Evolutionary conservation across 495 filamentous ascomycete genomes (phyloP).

Genomic region (Xylaria grammica): DNA sequence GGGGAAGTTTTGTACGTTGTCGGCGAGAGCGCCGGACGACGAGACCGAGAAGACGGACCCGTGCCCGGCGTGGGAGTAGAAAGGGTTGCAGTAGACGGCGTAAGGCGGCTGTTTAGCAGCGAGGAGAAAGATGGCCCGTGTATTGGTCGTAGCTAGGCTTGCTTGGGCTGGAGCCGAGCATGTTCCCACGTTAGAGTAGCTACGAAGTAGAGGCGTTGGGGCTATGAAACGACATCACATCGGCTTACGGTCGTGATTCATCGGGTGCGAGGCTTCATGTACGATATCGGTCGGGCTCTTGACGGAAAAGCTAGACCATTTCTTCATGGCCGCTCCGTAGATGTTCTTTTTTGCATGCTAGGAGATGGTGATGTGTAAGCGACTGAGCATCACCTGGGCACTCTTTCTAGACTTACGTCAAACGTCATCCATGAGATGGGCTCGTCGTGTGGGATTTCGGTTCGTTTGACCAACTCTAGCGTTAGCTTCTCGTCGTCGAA

Average conservation of each 20-base stretch:
- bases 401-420: slow-evolving; percentile 58
- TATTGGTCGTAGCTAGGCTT: slow-evolving; percentile 71
- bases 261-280: slow-evolving; percentile 73
- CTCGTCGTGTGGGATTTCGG: slow-evolving; percentile 77
- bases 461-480: slow-evolving; percentile 74
- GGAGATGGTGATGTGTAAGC: slow-evolving; percentile 29
- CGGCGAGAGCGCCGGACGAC: slow-evolving; percentile 61
- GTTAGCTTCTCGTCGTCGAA: slow-evolving; percentile 80
- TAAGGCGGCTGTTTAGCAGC: slow-evolving; percentile 77
- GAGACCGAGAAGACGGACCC: slow-evolving; percentile 79
- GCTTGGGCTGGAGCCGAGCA: slow-evolving; percentile 62
- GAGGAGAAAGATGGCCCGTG: slow-evolving; percentile 83
- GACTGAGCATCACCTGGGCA: background rate
- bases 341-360: slow-evolving; percentile 80
- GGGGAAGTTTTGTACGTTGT: slow-evolving; percentile 79
- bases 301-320: slow-evolving; percentile 81
- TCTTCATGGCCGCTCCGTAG: slow-evolving; percentile 88
- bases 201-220: slow-evolving; percentile 19
- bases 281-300: slow-evolving; percentile 77
- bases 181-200: slow-evolving; percentile 22
- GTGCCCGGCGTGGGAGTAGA: slow-evolving; percentile 81
- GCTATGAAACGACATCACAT: slow-evolving; percentile 18
- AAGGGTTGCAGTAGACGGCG: slow-evolving; percentile 83
- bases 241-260: slow-evolving; percentile 58
- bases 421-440: slow-evolving; percentile 92